Conservation (phyloP, 106 monocot species). For the Dendrobium catenatum region DNA sequence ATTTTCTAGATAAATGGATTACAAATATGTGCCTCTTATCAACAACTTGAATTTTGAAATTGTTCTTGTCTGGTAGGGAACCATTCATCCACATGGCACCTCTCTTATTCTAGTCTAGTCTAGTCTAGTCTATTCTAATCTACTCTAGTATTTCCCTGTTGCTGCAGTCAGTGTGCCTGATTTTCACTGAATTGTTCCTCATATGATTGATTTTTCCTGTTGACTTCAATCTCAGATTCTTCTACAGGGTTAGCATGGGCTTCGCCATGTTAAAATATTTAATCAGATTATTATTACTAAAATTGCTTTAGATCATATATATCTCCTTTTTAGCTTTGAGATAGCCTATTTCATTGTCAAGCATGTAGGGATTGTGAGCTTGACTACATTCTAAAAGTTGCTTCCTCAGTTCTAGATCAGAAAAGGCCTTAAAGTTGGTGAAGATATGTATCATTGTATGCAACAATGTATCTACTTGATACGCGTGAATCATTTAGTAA, state of each 20-base stretch:
- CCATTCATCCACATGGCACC: background rate
- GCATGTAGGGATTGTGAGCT: background rate
- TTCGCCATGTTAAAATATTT: no score
- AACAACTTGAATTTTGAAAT: background rate
- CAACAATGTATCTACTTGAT: background rate
- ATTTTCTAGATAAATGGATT: background rate
- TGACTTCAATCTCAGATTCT: no score
- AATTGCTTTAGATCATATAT: background rate
- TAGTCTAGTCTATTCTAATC: no score
- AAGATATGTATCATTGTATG: background rate
- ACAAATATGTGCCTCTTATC: background rate
- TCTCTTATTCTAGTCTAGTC: background rate
- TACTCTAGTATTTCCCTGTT: no score
- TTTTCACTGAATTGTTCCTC: no score
- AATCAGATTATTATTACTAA: no score
- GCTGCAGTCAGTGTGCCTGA: no score
- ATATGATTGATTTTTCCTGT: no score
- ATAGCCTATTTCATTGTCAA: background rate
- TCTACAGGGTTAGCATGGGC: no score
- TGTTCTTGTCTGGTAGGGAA: no score
- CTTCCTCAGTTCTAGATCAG: background rate
- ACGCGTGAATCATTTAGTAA: background rate
- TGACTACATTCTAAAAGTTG: background rate
- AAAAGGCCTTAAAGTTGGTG: background rate
- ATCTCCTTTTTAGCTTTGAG: background rate